These are phyloP conservation scores for Epichloe gansuensis DNA, from an alignment of 2,329 filamentous ascomycete genomes.

Conservation along the genomic window DNA sequence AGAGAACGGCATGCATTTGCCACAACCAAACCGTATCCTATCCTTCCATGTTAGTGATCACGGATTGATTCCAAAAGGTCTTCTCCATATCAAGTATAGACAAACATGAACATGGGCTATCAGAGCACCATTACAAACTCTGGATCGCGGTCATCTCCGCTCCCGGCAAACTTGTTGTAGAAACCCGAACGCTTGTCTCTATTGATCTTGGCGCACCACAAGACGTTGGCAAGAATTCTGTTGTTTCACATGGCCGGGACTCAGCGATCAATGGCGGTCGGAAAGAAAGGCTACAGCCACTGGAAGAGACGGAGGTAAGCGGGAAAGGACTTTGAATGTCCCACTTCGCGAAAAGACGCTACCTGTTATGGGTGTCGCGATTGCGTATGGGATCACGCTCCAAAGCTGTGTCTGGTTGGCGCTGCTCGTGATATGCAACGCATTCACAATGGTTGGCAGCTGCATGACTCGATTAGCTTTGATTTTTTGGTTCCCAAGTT, in stretches of 20 bases:
- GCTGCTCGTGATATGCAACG: constrained; percentile 38
- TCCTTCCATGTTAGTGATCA: too few species aligned
- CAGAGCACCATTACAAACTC: constrained; percentile 47
- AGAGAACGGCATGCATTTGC: too few species aligned
- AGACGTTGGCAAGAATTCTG: constrained; percentile 30
- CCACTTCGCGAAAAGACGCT: too few species aligned
- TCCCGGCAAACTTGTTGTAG: constrained; percentile 42
- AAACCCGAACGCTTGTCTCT: constrained; percentile 47
- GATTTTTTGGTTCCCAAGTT: too few species aligned
- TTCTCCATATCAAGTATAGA: background rate
- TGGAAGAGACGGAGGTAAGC: too few species aligned
- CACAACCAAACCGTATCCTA: too few species aligned
- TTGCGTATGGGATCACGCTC: constrained; percentile 52
- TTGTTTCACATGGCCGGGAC: too few species aligned
- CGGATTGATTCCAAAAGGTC: too few species aligned
- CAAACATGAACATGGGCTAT: background rate
- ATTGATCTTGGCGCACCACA: constrained; percentile 52
- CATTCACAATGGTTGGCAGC: constrained; percentile 52
- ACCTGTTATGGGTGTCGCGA: constrained; percentile 43
- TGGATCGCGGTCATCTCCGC: constrained; percentile 51
- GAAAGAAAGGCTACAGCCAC: too few species aligned
- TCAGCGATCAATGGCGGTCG: too few species aligned
- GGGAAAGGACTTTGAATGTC: too few species aligned
- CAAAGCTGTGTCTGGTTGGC: constrained; percentile 47
- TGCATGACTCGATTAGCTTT: constrained; percentile 12